Evolutionary conservation across 805 yeast genomes (phyloP).

Genomic region (Candida maltosa): DNA sequence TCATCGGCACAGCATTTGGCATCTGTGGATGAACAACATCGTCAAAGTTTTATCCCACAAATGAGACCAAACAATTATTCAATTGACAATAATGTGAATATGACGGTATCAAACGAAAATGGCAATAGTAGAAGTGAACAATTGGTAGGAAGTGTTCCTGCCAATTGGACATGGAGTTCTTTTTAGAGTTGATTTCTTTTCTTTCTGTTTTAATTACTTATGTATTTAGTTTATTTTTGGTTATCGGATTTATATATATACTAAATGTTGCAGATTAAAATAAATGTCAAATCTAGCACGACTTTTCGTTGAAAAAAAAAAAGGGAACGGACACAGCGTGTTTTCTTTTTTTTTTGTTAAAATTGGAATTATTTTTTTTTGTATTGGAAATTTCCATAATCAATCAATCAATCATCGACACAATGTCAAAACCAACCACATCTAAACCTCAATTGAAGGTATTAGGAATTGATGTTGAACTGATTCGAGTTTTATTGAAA

Average conservation of each 20-base stretch:
- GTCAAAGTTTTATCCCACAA: no score
- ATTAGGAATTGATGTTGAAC: conserved; percentile 30
- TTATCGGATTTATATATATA: no score
- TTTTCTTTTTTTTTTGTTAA: no score
- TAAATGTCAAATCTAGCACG: background rate
- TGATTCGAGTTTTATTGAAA: conserved; percentile 49
- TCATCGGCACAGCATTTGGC: background rate
- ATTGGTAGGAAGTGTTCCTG: conserved; percentile 53
- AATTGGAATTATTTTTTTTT: no score
- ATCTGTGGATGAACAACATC: no score
- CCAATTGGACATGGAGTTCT: conserved; percentile 80
- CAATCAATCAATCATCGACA: no score
- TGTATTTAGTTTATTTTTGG: background rate
- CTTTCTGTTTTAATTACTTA: no score
- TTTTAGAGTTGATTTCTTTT: conserved; percentile 34
- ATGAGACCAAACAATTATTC: no score
- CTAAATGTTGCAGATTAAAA: background rate
- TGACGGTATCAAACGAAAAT: background rate
- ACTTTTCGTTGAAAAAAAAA: conserved; percentile 3
- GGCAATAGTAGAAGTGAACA: conserved; percentile 19
- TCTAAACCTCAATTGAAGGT: conserved; percentile 22
- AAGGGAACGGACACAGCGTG: conserved; percentile 1
- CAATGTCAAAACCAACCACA: conserved; percentile 2
- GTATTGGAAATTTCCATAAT: conserved; percentile 5
- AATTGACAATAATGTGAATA: background rate